Conservation (phyloP, 2,329 filamentous ascomycete species). For the Boeremia lycopersici region DNA sequence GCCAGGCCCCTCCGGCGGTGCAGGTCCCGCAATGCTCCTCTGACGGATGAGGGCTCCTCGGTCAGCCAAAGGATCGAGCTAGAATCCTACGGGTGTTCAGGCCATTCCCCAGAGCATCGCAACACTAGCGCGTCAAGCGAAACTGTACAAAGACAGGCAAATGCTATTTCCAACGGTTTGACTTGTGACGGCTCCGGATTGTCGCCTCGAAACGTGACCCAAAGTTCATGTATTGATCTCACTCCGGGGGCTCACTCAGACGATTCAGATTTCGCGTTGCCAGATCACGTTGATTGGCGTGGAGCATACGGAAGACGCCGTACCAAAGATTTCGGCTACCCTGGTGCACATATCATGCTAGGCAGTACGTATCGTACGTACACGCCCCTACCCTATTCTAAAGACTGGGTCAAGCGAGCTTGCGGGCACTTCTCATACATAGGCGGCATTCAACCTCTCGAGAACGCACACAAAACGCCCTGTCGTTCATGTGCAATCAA, state of each 20-base stretch:
- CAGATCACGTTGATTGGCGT: slow-evolving; percentile 36
- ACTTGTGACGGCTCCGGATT: slow-evolving; percentile 35
- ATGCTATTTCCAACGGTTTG: slow-evolving; percentile 22
- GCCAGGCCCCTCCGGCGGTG: slow-evolving; percentile 13
- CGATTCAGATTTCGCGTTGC: slow-evolving; percentile 27
- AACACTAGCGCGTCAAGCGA: not conserved
- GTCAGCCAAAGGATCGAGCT: not conserved
- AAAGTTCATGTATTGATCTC: no score
- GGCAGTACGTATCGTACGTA: slow-evolving; percentile 15
- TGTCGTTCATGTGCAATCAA: slow-evolving; percentile 33
- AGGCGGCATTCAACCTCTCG: slow-evolving; percentile 17
- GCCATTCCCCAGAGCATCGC: not conserved
- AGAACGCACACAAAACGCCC: slow-evolving; percentile 20
- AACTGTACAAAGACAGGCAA: not conserved
- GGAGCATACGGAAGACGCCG: slow-evolving; percentile 39
- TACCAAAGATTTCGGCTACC: slow-evolving; percentile 43
- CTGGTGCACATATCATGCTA: slow-evolving; percentile 38
- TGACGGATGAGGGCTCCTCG: not conserved
- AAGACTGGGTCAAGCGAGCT: slow-evolving; percentile 34
- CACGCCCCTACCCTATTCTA: slow-evolving; percentile 27
- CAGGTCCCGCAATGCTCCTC: slow-evolving; percentile 18
- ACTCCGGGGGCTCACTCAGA: not conserved
- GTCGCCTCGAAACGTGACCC: not conserved
- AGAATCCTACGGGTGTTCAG: not conserved
- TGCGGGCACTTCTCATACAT: slow-evolving; percentile 39